phyloP scores from a whole-genome alignment of 108 stramenopile species.

The Conticribra weissflogii region DNA sequence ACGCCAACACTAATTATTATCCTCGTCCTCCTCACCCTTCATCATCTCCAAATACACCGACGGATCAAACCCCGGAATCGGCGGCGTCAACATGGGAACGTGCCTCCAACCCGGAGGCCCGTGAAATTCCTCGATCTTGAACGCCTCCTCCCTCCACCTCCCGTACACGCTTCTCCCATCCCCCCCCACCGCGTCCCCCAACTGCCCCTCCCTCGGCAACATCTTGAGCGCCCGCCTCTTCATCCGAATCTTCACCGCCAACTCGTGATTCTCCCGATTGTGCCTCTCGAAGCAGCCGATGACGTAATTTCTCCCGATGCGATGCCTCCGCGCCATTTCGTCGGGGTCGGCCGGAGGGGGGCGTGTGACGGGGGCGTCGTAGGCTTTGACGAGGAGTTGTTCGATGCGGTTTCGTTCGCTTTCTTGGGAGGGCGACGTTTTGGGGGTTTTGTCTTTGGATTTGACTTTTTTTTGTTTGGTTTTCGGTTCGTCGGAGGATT shows the following conservation, averaged over 20 bases:
- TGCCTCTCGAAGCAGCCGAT: constrained; percentile 77
- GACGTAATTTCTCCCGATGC: constrained; percentile 72
- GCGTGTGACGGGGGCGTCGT: constrained; percentile 27
- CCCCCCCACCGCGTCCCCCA: constrained; percentile 20
- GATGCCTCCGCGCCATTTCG: constrained; percentile 65
- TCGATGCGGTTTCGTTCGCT: constrained; percentile 13
- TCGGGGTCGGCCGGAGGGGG: constrained; percentile 53
- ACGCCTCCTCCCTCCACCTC: constrained; percentile 58
- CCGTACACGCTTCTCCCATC: constrained; percentile 38
- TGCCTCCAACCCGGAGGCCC: constrained; percentile 65
- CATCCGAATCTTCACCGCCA: constrained; percentile 76
- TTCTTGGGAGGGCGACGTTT: constrained; percentile 10
- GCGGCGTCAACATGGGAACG: constrained; percentile 73
- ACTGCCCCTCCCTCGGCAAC: constrained; percentile 58
- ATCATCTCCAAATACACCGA: constrained; percentile 48
- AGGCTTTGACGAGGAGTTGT: constrained; percentile 28
- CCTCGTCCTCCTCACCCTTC: constrained; percentile 31
- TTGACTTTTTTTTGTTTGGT: constrained; percentile 40
- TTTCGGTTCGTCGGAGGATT: constrained; percentile 44
- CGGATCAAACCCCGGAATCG: constrained; percentile 76
- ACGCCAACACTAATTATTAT: too few relatives aligned
- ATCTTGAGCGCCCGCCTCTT: constrained; percentile 77
- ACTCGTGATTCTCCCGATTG: constrained; percentile 77
- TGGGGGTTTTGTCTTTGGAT: constrained; percentile 25
- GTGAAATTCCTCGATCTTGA: constrained; percentile 43